These are phyloP conservation scores for Tulasnella calospora DNA, from an alignment of 768 basidiomycete species.

Conservation along the genomic window DNA sequence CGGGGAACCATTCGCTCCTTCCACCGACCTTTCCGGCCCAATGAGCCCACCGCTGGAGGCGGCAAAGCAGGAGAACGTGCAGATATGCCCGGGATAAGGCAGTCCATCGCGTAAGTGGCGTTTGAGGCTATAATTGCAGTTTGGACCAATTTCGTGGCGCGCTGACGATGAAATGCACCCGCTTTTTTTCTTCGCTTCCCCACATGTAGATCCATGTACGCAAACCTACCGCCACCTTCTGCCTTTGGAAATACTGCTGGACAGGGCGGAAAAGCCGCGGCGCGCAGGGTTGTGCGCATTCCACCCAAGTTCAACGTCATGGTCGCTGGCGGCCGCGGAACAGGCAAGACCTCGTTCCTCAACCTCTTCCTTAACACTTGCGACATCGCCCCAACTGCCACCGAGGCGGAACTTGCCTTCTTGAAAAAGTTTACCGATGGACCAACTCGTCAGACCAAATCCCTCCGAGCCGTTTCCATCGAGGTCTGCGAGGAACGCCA, in stretches of 20 bases:
- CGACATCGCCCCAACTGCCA: conserved; percentile 72
- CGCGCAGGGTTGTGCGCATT: conserved; percentile 59
- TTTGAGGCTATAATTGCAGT: not conserved
- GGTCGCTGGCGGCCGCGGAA: conserved; percentile 42
- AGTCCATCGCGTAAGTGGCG: conserved; percentile 12
- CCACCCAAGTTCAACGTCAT: conserved; percentile 79
- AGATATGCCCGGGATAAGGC: not conserved
- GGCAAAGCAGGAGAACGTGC: not conserved
- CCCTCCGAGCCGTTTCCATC: conserved; percentile 62
- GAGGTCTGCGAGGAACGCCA: conserved; percentile 82
- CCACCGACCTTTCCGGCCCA: not conserved
- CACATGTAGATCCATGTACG: conserved; percentile 46
- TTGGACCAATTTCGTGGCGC: conserved; percentile 2
- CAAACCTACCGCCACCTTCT: conserved; percentile 38
- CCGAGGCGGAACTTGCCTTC: conserved; percentile 62
- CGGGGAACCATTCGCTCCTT: conserved; percentile 1
- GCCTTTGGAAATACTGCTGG: conserved; percentile 36
- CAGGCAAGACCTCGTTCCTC: conserved; percentile 79
- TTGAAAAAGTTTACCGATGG: conserved; percentile 60
- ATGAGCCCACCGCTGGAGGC: not conserved
- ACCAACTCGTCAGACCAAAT: conserved; percentile 52
- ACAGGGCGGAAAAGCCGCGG: conserved; percentile 28
- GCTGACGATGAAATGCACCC: not conserved
- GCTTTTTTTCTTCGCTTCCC: not conserved
- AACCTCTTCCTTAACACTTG: conserved; percentile 79